A percentile compares a stretch with the other conserved stretches of the same genome.
Evolutionary conservation across 441 rosid genomes (phyloP).

Genomic region (Isatis lusitanica): DNA sequence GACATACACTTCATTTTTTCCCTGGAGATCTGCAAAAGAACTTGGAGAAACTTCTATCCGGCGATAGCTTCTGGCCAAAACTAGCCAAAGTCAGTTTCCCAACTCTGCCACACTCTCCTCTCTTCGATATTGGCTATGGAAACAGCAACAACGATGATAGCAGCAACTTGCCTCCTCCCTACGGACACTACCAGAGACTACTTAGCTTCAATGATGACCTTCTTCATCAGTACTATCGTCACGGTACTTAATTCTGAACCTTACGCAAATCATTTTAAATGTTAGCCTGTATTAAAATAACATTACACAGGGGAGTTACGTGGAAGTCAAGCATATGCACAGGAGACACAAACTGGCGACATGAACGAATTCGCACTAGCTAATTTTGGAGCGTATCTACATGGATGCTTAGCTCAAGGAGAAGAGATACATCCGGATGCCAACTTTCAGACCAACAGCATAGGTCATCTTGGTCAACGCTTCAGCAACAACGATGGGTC

Average conservation of each 20-base stretch:
- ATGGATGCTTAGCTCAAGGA: background rate
- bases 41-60: constrained; percentile 10
- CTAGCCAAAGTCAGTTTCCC: constrained; percentile 14
- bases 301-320: background rate
- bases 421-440: background rate
- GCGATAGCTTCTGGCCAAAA: constrained; percentile 19
- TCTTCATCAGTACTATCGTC: background rate
- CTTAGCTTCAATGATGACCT: background rate
- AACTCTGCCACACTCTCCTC: background rate
- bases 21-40: constrained; percentile 12
- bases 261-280: background rate
- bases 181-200: background rate
- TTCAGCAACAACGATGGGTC: background rate
- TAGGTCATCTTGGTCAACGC: background rate
- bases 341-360: constrained; percentile 1
- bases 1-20: constrained; percentile 16
- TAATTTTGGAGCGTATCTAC: background rate
- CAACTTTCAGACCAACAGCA: background rate
- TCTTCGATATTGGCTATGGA: constrained; percentile 7
- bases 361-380: background rate
- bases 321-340: constrained; percentile 5
- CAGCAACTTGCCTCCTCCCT: background rate
- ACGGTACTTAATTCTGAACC: constrained; percentile 14
- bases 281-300: background rate
- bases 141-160: background rate